phyloP scores from a whole-genome alignment of 2,329 filamentous ascomycete genomes.

The Penicillium rolfsii region DNA sequence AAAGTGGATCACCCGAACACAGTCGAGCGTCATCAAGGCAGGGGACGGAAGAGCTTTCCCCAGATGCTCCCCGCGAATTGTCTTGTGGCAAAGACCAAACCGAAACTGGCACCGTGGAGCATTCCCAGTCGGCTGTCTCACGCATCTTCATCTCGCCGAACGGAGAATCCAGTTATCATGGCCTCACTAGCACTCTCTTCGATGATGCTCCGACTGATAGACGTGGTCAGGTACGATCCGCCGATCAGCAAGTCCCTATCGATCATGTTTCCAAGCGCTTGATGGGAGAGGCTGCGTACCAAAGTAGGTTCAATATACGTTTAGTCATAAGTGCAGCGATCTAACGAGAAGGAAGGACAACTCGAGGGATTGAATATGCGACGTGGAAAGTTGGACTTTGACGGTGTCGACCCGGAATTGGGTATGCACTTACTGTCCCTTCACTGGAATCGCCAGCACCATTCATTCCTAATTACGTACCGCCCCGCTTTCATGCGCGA shows the following conservation, averaged over 20 bases:
- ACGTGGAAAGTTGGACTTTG: conserved; percentile 57
- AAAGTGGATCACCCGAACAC: neutral
- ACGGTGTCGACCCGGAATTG: conserved; percentile 57
- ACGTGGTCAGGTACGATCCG: conserved; percentile 14
- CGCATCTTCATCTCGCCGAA: conserved; percentile 48
- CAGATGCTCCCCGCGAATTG: neutral
- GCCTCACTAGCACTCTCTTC: conserved; percentile 55
- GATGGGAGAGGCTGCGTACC: conserved; percentile 53
- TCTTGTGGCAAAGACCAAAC: neutral
- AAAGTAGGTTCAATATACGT: conserved; percentile 35
- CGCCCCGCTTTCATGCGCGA: conserved; percentile 58
- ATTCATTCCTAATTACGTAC: conserved; percentile 55
- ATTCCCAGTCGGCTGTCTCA: conserved; percentile 27
- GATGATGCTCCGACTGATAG: conserved; percentile 41
- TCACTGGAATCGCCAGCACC: conserved; percentile 60
- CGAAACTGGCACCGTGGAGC: conserved; percentile 2
- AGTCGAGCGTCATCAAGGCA: neutral
- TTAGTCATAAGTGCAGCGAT: neutral
- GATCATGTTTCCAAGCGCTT: conserved; percentile 47
- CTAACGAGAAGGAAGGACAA: conserved; percentile 40
- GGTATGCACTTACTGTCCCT: conserved; percentile 57
- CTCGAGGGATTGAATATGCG: conserved; percentile 54
- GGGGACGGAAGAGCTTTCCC: neutral
- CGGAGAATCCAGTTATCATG: conserved; percentile 53
- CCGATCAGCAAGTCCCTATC: conserved; percentile 18